Evolutionary conservation across 2,329 filamentous ascomycete species (phyloP).

Genomic region (Colletotrichum tabaci): DNA sequence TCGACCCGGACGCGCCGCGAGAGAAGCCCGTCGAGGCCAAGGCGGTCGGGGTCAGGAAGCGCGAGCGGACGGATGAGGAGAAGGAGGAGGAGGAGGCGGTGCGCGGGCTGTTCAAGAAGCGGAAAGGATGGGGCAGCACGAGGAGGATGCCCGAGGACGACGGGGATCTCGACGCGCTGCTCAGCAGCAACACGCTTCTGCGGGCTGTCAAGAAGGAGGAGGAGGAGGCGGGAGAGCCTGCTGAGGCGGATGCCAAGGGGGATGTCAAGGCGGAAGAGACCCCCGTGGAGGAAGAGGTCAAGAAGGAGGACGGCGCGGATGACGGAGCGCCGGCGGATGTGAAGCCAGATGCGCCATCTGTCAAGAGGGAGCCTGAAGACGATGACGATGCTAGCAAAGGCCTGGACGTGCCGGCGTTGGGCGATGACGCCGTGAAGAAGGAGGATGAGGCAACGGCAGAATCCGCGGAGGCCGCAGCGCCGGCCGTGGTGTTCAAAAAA

Average conservation of each 20-base stretch:
- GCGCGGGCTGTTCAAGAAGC: constrained; percentile 73
- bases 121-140: constrained; percentile 67
- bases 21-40: constrained; percentile 60
- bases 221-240: constrained; percentile 48
- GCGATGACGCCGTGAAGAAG: constrained; percentile 54
- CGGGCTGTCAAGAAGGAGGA: constrained; percentile 51
- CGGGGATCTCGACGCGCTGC: constrained; percentile 74
- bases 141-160: constrained; percentile 64
- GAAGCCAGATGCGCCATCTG: constrained; percentile 46
- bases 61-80: constrained; percentile 72
- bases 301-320: constrained; percentile 48
- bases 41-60: constrained; percentile 74
- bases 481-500: constrained; percentile 82
- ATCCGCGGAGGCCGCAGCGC: constrained; percentile 52
- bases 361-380: constrained; percentile 58
- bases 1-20: constrained; percentile 60
- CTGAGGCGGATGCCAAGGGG: constrained; percentile 47
- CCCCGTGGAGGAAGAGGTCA: constrained; percentile 31
- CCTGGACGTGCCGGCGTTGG: constrained; percentile 17
- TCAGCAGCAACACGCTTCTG: constrained; percentile 56
- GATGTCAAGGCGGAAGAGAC: constrained; percentile 49
- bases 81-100: constrained; percentile 73
- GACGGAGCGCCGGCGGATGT: constrained; percentile 47
- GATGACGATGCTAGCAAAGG: constrained; percentile 43
- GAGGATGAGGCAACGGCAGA: constrained; percentile 53